Percentiles rank a stretch among this genome's conserved stretches.
These are phyloP conservation scores for Globisporangium rhizosaccharum DNA, from an alignment of 352 stramenopile species.

Conservation along the genomic window DNA sequence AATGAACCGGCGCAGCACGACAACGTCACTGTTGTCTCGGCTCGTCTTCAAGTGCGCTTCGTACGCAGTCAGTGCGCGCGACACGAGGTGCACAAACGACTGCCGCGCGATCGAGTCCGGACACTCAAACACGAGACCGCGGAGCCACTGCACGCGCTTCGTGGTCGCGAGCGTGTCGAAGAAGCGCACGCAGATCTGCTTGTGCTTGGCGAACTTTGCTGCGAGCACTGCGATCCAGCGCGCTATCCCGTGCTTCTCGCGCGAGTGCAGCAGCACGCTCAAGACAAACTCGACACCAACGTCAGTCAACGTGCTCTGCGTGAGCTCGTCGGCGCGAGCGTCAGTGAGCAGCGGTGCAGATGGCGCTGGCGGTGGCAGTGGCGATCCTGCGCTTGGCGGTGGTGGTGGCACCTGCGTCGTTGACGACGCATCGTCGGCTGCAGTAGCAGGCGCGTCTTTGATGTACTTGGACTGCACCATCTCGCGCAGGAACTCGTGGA, in stretches of 20 bases:
- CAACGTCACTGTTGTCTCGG: slow-evolving; percentile 13
- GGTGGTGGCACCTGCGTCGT: slow-evolving; percentile 7
- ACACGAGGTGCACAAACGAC: slow-evolving; percentile 82
- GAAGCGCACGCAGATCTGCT: slow-evolving; percentile 62
- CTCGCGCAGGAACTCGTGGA: slow-evolving; percentile 92
- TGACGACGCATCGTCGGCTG: background rate
- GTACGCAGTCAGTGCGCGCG: slow-evolving; percentile 62
- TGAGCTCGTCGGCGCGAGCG: slow-evolving; percentile 37
- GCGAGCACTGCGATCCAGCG: slow-evolving; percentile 77
- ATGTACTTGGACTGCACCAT: slow-evolving; percentile 85
- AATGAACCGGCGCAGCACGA: slow-evolving; percentile 31
- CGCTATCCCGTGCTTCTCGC: slow-evolving; percentile 83
- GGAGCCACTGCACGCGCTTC: slow-evolving; percentile 57
- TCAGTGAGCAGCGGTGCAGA: slow-evolving; percentile 15
- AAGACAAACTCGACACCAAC: slow-evolving; percentile 87
- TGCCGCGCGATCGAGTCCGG: slow-evolving; percentile 82
- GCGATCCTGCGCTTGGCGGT: slow-evolving; percentile 2
- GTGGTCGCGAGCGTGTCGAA: slow-evolving; percentile 53
- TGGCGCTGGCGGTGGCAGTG: slow-evolving; percentile 13
- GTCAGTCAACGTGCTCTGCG: slow-evolving; percentile 64
- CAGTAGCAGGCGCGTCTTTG: slow-evolving; percentile 26
- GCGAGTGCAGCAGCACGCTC: slow-evolving; percentile 82
- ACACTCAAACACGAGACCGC: slow-evolving; percentile 75
- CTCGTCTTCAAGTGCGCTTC: slow-evolving; percentile 38
- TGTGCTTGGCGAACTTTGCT: slow-evolving; percentile 68